Base-by-base conservation (phyloP, 2,329 filamentous ascomycete species). In the Penicillium sp. region DNA sequence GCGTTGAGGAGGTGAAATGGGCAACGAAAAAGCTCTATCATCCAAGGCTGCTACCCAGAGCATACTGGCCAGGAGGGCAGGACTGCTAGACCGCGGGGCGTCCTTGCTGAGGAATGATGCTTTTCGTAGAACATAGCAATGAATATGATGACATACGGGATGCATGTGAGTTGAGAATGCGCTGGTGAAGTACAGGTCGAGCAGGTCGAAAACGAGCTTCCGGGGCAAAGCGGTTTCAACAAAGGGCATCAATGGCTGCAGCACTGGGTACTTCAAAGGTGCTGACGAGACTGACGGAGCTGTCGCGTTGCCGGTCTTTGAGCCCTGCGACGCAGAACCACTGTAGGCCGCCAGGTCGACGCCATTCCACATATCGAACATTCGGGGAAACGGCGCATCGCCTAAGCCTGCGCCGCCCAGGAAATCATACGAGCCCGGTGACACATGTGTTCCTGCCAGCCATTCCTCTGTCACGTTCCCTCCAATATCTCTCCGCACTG, bases 41-140 rank as follows among this genome's bases (percentile, higher is more conserved):
- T 93, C 96, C 75, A 97, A 90, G n/a, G 93, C 93, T 31, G 92
- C 92, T 51, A 96, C 91, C 93, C 93, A 97, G n/a, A 97, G 85
- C 87, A 97, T 97, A 78, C 92, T 96, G 44, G 93, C 91, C 29
- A 97, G 83, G 50, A 97, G 82, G 3, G 93, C 92, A 47, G 93
- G 93, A 70, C 91, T 94, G 74, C 92, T 97, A 60, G 85, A 84
- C 62, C 93, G 86, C 30, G 93, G 93, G 68, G 88, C 90, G 61
- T 88, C 90, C n/a, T 86, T 87, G 71, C 93, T 90, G 45, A 97
- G 82, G 74, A 97, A 92, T 0, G 93, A 94, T 64, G 88, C 86
- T 75, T 95, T 96, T 66, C 93, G 88, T 78, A 97, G 92, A 61
- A 97, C 88, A 72, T 93, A 96, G 50, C 91, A 92, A 51, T 97